A percentile compares a stretch with the other conserved stretches of the same genome.
These are phyloP conservation scores for Strigomonas oncopelti DNA, from an alignment of 208 protist species.

Conservation along the genomic window DNA sequence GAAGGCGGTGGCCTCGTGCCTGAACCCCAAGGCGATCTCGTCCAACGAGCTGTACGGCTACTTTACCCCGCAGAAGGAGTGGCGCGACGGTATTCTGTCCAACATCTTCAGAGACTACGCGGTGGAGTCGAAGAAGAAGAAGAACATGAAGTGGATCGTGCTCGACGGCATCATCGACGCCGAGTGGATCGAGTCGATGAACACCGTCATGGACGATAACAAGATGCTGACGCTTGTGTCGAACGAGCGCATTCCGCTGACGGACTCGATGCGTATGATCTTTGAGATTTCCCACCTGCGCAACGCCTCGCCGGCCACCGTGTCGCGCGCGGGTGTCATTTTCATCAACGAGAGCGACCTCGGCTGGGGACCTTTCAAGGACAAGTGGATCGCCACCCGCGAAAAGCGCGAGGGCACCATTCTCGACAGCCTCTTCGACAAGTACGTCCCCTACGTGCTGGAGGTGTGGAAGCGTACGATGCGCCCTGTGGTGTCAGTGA, in stretches of 20 bases:
- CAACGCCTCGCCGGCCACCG: slow-evolving; percentile 97
- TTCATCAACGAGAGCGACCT: slow-evolving; percentile 98
- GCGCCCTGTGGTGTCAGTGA: slow-evolving; percentile 81
- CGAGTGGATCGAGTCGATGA: slow-evolving; percentile 99
- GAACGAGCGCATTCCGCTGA: slow-evolving; percentile 98
- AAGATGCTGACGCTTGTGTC: slow-evolving; percentile 98
- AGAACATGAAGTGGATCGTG: slow-evolving; percentile 97
- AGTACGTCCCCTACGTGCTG: slow-evolving; percentile 94
- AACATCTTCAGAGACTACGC: slow-evolving; percentile 95
- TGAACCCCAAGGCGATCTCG: slow-evolving; percentile 99
- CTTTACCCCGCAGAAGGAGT: slow-evolving; percentile 96
- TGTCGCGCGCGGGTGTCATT: slow-evolving; percentile 97
- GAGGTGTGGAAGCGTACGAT: slow-evolving; percentile 92
- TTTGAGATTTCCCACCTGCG: slow-evolving; percentile 97
- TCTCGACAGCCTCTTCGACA: slow-evolving; percentile 96
- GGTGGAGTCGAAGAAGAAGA: slow-evolving; percentile 93
- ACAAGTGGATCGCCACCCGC: slow-evolving; percentile 91
- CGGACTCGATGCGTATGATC: slow-evolving; percentile 97
- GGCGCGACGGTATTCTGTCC: slow-evolving; percentile 95
- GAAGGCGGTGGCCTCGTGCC: slow-evolving; percentile 82
- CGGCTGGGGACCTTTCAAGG: slow-evolving; percentile 96
- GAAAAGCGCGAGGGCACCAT: slow-evolving; percentile 90
- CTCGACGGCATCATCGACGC: slow-evolving; percentile 98
- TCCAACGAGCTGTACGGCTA: slow-evolving; percentile 98
- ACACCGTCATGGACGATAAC: slow-evolving; percentile 99